Conservation (phyloP, 805 yeast genomes). For the Yarrowia sp. region DNA sequence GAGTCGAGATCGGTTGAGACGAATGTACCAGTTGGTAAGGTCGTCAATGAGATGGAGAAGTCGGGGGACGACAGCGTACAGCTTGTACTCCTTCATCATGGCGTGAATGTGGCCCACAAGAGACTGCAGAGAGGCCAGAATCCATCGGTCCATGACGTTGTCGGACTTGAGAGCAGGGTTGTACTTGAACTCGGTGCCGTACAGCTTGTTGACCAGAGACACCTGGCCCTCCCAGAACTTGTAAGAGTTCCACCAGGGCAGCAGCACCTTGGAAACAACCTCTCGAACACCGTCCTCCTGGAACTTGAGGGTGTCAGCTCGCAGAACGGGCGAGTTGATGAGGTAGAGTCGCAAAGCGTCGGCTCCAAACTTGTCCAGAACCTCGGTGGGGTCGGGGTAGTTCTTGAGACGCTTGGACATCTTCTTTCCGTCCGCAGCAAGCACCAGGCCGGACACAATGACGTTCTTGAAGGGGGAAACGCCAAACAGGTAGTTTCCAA, state of each 20-base stretch:
- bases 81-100: constrained; percentile 86
- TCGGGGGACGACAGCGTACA: constrained; percentile 95
- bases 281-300: constrained; percentile 99
- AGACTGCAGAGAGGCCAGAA: constrained; percentile 92
- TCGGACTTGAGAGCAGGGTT: constrained; percentile 61
- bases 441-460: constrained; percentile 91
- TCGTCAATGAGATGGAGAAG: constrained; percentile 84
- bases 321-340: constrained; percentile 94
- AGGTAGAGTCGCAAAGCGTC: constrained; percentile 94
- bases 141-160: constrained; percentile 97
- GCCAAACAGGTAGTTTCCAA: constrained; percentile 91
- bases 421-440: constrained; percentile 98
- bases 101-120: constrained; percentile 77
- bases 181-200: constrained; percentile 66
- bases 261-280: constrained; percentile 88
- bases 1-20: constrained; percentile 96
- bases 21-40: constrained; percentile 97
- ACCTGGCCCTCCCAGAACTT: constrained; percentile 95
- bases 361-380: constrained; percentile 89
- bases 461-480: constrained; percentile 93
- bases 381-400: constrained; percentile 89
- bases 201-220: constrained; percentile 73
- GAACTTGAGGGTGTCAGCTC: constrained; percentile 94
- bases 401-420: constrained; percentile 98
- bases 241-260: constrained; percentile 99